Percentiles rank a stretch among this genome's conserved stretches.
phyloP scores from a whole-genome alignment of 176 grass and related monocot species.

The Leersia perrieri region DNA sequence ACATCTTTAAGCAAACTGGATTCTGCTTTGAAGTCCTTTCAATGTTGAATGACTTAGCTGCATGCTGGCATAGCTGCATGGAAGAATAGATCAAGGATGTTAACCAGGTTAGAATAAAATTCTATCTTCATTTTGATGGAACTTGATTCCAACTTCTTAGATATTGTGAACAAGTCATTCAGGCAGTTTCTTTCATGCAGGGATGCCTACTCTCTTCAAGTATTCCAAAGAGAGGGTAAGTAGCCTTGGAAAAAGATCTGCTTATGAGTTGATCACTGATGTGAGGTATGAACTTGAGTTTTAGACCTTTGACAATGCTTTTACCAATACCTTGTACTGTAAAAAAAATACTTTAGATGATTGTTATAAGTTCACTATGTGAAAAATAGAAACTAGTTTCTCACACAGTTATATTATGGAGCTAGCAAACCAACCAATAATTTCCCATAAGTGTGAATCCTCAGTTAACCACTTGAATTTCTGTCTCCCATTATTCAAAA shows the following conservation, averaged over 20 bases:
- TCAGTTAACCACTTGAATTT: neutral
- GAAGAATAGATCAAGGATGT: slow-evolving; percentile 18
- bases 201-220: neutral
- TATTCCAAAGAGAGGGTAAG: slow-evolving; percentile 1
- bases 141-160: neutral
- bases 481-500: neutral
- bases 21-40: slow-evolving; percentile 1
- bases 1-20: slow-evolving; percentile 10
- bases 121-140: neutral
- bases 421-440: slow-evolving; percentile 6
- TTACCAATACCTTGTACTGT: neutral
- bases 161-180: neutral
- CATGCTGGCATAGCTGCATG: slow-evolving; percentile 13
- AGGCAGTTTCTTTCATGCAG: slow-evolving; percentile 36
- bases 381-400: neutral
- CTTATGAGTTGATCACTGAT: neutral
- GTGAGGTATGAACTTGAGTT: slow-evolving; percentile 28
- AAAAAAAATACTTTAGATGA: slow-evolving; percentile 1
- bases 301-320: neutral
- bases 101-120: slow-evolving; percentile 24
- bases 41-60: neutral
- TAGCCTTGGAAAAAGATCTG: slow-evolving; percentile 20
- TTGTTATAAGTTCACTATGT: neutral
- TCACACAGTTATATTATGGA: neutral
- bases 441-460: neutral